Evolutionary conservation across 352 stramenopile genomes (phyloP), one percentile per base, ranked within the genome.

Genomic region (Peronosclerospora sorghi): DNA sequence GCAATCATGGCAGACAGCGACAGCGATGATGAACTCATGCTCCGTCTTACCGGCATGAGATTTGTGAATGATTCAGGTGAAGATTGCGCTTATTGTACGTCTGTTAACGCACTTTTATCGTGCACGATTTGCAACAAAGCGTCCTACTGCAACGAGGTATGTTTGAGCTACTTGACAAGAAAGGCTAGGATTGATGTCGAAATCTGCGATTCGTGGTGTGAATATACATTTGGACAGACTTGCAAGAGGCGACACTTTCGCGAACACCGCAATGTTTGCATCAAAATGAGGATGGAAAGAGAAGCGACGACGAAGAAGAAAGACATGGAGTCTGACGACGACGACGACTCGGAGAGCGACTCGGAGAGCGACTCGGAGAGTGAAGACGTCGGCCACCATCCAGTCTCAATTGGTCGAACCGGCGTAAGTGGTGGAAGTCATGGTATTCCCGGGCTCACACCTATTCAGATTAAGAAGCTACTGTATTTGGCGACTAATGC

Each of bases 1-100:
- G 8, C 9, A 8, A 32, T 14, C 2, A 83, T 83, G 70, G 49
- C 44, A 21, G 75, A 92, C 58, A 92, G 70, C 61, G 76, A 92
- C 67, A 92, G 79, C 68, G 79, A 89, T 45, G 79, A 92, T 45
- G 79, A 92, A 59, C 73, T 92, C 51, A 86, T 92, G 76, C 82
- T 45, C 42, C 63, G 68, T 19, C 68, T 89, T 26, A 71, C 62
- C 17, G 45, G 39, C 34, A 46, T 46, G 45, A 50, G 58, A 26
- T 68, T 76, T 24, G 39, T 49, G 18, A 38, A 4, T 21, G 39
- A 29, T 2, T 52, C 56, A 37, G 38, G 64, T 12, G 72, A 84
- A 48, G 65, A 86, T 44, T 92, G 79, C 53, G 59, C 62, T n/a
- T 85, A 89, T 62, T 92, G 79, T 41, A 64, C 56, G 3, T 54